Base-by-base conservation (phyloP, 2,329 filamentous ascomycete species). In the Phyllosticta ampelicida region DNA sequence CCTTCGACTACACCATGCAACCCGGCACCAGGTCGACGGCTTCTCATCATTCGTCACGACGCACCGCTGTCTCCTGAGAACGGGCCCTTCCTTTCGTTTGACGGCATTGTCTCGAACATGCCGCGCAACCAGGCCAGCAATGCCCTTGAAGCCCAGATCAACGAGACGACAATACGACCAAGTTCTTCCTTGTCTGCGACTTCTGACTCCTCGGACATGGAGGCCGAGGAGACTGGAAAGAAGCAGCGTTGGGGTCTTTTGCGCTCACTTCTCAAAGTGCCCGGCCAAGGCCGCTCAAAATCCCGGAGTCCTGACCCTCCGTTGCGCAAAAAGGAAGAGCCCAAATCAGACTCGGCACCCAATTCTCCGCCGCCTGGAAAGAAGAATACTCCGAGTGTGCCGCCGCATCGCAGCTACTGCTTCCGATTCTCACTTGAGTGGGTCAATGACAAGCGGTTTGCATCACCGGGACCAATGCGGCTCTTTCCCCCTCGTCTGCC, bases 1-100 rank as follows among this genome's bases (percentile, higher is more conserved):
- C 86, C 89, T 5, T 90, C 88, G 0, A 89, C 89, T 2, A 84
- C 84, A 5, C 89, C 91, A n/a, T 90, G 86, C 65, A 86, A 86
- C 60, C 91, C 91, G 5, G 89, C 90, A 2, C 89, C 91, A 1
- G 87, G 88, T 52, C 89, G 92, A 66, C 82, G 88, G 61, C 88
- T 96, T 61, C 83, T 95, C 71, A 96, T 96, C 65, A 87, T 96
- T 63, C 85, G 90, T 59, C 91, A 88, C 62, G 90, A 96, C 69
- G 82, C 79, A 62, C 77, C 79, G 59, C 67, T 80, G 52, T 74
- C 78, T 16, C 75, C 79, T 30, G 75, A 78, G 53, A 72, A 73
- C 53, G 73, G 77, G 56, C 74, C 83, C 16, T 85, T 85, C 63
- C 74, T 85, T 51, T 82, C 82, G 0, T 86, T 86, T 63, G 84